Evolutionary conservation across 225 moss, liverwort and hornwort species (phyloP).

Genomic region (Takakia lepidozioides): DNA sequence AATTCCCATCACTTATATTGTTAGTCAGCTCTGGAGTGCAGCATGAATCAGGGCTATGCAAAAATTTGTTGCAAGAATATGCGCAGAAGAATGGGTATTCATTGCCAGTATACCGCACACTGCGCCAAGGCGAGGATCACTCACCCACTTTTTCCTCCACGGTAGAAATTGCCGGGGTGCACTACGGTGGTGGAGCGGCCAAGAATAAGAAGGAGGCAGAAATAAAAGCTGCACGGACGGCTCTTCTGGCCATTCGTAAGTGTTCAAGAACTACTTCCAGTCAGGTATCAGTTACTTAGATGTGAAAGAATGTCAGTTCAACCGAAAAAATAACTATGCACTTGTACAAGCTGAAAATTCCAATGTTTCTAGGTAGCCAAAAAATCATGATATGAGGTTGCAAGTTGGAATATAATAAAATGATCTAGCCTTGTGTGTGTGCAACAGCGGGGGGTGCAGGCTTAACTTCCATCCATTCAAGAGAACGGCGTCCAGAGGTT

Average conservation of each 20-base stretch:
- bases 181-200: conserved; percentile 79
- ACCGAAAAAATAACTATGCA: neutral
- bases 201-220: conserved; percentile 98
- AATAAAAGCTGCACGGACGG: conserved; percentile 97
- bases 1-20: too few relatives aligned
- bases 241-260: conserved; percentile 79
- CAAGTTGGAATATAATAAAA: neutral
- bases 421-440: neutral
- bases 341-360: neutral
- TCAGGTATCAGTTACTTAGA: neutral
- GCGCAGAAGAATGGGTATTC: conserved; percentile 85
- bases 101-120: conserved; percentile 80
- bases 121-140: conserved; percentile 80
- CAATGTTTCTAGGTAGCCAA: neutral
- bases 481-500: conserved; percentile 10
- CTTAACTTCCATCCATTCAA: conserved; percentile 21
- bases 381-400: neutral
- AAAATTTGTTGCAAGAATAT: conserved; percentile 89
- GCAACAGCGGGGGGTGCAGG: conserved; percentile 12
- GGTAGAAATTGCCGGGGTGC: conserved; percentile 89
- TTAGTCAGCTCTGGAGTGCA: conserved; percentile 35
- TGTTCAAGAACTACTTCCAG: neutral
- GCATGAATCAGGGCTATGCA: conserved; percentile 99
- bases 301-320: too few relatives aligned
- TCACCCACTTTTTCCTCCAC: conserved; percentile 72